Conservation (phyloP, 768 basidiomycete species). For the Trametes cingulata region DNA sequence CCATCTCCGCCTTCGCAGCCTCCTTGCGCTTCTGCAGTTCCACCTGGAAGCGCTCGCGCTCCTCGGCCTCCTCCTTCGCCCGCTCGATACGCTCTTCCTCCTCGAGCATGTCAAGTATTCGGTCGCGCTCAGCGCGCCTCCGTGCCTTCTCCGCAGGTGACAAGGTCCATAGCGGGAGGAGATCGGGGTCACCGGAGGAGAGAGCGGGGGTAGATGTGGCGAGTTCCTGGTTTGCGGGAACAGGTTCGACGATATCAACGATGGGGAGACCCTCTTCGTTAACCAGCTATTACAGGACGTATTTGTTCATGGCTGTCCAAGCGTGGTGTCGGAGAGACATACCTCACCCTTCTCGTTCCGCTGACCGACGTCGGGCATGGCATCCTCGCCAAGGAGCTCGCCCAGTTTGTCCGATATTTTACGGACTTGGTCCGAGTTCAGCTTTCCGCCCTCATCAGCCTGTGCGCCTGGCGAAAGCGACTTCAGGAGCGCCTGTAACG, state of each 20-base stretch:
- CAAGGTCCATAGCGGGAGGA: constrained; percentile 49
- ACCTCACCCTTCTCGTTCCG: constrained; percentile 67
- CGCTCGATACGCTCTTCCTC: constrained; percentile 61
- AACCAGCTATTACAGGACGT: constrained; percentile 45
- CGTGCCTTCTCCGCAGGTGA: constrained; percentile 49
- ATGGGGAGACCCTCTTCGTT: constrained; percentile 83
- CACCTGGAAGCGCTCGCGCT: constrained; percentile 45
- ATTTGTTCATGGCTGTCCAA: constrained; percentile 17
- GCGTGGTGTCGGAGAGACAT: constrained; percentile 33
- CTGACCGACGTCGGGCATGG: constrained; percentile 28
- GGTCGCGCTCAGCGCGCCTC: constrained; percentile 58
- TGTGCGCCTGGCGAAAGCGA: constrained; percentile 36
- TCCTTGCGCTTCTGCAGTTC: constrained; percentile 53
- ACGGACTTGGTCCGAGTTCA: constrained; percentile 50
- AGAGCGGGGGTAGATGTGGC: constrained; percentile 16
- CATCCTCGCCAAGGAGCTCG: constrained; percentile 55
- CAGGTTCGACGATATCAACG: constrained; percentile 71
- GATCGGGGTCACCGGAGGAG: constrained; percentile 41
- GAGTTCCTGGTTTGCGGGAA: constrained; percentile 27
- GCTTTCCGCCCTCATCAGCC: constrained; percentile 23
- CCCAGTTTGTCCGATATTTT: constrained; percentile 60
- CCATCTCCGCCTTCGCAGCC: constrained; percentile 44
- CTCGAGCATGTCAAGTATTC: constrained; percentile 67
- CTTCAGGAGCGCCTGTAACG: constrained; percentile 40
- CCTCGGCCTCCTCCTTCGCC: constrained; percentile 40